These are phyloP conservation scores for Dictyophora rubrovolvata DNA, from an alignment of 768 basidiomycete species.

Conservation along the genomic window DNA sequence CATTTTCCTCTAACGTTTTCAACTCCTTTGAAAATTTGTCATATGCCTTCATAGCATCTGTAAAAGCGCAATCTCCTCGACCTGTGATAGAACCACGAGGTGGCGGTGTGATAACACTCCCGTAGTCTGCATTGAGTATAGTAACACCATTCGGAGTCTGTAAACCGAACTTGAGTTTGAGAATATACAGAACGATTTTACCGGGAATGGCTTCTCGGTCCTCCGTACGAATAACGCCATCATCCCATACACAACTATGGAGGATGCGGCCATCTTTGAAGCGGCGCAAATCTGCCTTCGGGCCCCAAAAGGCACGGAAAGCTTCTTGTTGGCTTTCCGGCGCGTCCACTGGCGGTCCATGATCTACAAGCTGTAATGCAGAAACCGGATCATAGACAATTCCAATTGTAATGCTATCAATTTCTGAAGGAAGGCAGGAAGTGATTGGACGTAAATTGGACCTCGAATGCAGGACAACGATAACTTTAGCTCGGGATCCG, in stretches of 20 bases:
- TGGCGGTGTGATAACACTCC: conserved; percentile 13
- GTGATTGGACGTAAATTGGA: conserved; percentile 9
- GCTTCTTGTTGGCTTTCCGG: conserved; percentile 31
- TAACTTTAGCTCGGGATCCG: conserved; percentile 56
- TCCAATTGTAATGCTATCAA: conserved; percentile 48
- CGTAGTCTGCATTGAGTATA: conserved; percentile 40
- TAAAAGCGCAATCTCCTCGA: conserved; percentile 45
- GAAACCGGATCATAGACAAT: conserved; percentile 61
- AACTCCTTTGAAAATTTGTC: conserved; percentile 67
- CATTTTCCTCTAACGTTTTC: conserved; percentile 56
- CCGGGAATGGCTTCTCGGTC: conserved; percentile 71
- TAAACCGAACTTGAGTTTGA: conserved; percentile 70
- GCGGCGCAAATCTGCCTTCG: conserved; percentile 81
- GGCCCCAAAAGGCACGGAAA: conserved; percentile 86
- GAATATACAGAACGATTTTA: conserved; percentile 63
- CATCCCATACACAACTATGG: conserved; percentile 95
- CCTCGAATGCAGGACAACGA: conserved; percentile 40
- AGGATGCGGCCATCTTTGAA: conserved; percentile 93
- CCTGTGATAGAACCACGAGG: conserved; percentile 13
- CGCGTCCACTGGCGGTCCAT: conserved; percentile 60
- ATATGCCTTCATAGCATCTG: conserved; percentile 66
- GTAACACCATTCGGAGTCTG: conserved; percentile 31
- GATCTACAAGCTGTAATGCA: conserved; percentile 82
- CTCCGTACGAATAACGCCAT: conserved; percentile 28
- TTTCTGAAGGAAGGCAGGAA: conserved; percentile 40